These are phyloP conservation scores for Yamadazyma mexicana DNA, from an alignment of 1,139 yeast genomes.

Conservation along the genomic window DNA sequence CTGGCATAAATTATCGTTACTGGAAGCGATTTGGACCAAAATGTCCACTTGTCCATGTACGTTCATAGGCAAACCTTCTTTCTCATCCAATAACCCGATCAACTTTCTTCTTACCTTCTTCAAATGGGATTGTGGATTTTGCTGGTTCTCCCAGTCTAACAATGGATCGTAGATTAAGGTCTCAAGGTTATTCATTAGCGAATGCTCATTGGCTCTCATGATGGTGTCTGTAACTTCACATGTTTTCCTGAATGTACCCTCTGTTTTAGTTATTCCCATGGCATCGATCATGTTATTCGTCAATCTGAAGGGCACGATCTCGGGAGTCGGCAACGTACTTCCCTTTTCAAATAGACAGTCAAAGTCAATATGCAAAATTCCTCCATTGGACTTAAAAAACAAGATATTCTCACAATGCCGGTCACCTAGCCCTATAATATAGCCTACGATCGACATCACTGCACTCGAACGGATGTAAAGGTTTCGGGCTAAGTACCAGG, in stretches of 20 bases:
- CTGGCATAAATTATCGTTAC: constrained; percentile 65
- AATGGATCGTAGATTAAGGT: constrained; percentile 92
- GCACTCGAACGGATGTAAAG: constrained; percentile 79
- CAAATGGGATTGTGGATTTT: constrained; percentile 67
- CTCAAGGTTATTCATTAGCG: constrained; percentile 87
- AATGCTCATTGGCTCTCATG: constrained; percentile 79
- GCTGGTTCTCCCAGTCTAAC: constrained; percentile 61
- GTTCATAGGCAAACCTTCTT: constrained; percentile 84
- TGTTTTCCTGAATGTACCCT: constrained; percentile 82
- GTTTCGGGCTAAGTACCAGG: constrained; percentile 83
- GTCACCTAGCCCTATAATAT: constrained; percentile 88
- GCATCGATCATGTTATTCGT: constrained; percentile 91
- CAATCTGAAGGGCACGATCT: constrained; percentile 88
- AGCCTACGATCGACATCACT: constrained; percentile 97
- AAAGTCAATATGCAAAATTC: constrained; percentile 89
- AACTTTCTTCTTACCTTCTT: constrained; percentile 75
- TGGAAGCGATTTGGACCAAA: constrained; percentile 80
- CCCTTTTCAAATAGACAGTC: constrained; percentile 93
- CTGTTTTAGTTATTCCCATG: constrained; percentile 86
- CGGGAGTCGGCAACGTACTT: constrained; percentile 73
- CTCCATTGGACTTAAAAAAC: constrained; percentile 72
- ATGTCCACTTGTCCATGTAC: constrained; percentile 93
- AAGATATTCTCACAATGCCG: constrained; percentile 92
- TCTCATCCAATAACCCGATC: constrained; percentile 74
- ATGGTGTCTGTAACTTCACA: constrained; percentile 82